Conservation (phyloP, 768 basidiomycete genomes). For the Tylopilus subfusipes region DNA sequence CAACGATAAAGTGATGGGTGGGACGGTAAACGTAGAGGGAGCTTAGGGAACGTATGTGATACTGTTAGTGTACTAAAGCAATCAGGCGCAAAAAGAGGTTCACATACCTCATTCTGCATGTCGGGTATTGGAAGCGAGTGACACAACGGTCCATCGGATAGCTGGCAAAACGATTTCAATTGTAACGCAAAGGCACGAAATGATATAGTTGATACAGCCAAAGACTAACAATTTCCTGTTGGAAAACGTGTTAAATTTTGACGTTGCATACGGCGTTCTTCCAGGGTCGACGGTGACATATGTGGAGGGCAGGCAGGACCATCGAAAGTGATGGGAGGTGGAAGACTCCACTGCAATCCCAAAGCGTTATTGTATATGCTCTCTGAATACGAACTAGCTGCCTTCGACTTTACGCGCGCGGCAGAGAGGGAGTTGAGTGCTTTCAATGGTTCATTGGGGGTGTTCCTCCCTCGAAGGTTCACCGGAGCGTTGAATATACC, state of each 20-base stretch:
- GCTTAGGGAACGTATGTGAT: conserved; percentile 6
- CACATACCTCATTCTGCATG: conserved; percentile 14
- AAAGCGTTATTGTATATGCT: conserved; percentile 8
- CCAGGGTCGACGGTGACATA: conserved; percentile 13
- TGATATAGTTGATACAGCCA: no score
- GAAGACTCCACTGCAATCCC: conserved; percentile 33
- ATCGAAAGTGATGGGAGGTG: conserved; percentile 45
- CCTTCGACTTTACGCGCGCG: conserved; percentile 6
- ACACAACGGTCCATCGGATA: conserved; percentile 48
- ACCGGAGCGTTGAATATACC: conserved; percentile 53
- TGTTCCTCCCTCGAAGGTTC: conserved; percentile 36
- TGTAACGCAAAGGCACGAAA: conserved; percentile 18
- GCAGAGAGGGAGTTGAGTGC: conserved; percentile 1
- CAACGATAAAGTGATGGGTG: no score
- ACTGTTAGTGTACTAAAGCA: background rate
- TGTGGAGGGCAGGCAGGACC: conserved; percentile 43
- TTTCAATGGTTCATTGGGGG: conserved; percentile 23
- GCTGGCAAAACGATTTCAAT: conserved; percentile 33
- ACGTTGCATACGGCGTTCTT: conserved; percentile 11
- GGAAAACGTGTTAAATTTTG: background rate
- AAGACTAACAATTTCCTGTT: conserved; percentile 3
- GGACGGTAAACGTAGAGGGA: conserved; percentile 3
- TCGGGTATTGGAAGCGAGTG: conserved; percentile 15
- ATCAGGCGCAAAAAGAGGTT: background rate
- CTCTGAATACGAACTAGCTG: conserved; percentile 1